These are phyloP conservation scores for Leucaena leucocephala DNA, from an alignment of 306 rosid species.

Conservation along the genomic window DNA sequence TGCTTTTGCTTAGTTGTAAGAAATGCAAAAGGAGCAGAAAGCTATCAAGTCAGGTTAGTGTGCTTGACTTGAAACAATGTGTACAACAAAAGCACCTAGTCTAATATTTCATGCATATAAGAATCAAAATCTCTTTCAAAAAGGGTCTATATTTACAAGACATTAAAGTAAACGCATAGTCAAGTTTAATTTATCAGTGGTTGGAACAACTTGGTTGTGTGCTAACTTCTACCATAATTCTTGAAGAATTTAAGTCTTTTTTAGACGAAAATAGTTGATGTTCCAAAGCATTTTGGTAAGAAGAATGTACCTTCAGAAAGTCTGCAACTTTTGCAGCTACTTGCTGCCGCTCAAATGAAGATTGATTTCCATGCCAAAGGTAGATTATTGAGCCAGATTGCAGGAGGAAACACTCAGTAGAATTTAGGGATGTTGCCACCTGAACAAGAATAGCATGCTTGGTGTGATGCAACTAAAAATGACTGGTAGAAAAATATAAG, in stretches of 20 bases:
- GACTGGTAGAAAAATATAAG: slow-evolving; percentile 13
- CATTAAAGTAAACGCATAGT: neutral
- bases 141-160: slow-evolving; percentile 11
- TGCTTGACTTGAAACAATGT: slow-evolving; percentile 28
- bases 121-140: neutral
- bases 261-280: neutral
- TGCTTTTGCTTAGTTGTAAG: neutral
- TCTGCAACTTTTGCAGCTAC: slow-evolving; percentile 84
- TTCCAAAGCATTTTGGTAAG: slow-evolving; percentile 12
- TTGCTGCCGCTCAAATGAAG: slow-evolving; percentile 84
- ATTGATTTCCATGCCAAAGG: slow-evolving; percentile 86
- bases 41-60: slow-evolving; percentile 15
- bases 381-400: slow-evolving; percentile 85
- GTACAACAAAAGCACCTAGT: neutral
- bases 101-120: slow-evolving; percentile 3
- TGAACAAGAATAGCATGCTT: slow-evolving; percentile 44
- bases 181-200: slow-evolving; percentile 5
- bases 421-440: slow-evolving; percentile 90
- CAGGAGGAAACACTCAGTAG: slow-evolving; percentile 77
- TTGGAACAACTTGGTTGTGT: slow-evolving; percentile 15
- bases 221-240: slow-evolving; percentile 26
- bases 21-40: slow-evolving; percentile 22
- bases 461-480: neutral
- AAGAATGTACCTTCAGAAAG: slow-evolving; percentile 71
- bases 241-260: slow-evolving; percentile 10